A percentile compares a stretch with the other conserved stretches of the same genome.
Evolutionary conservation across 1,284 basidiomycete species (phyloP).

Genomic region (Ustilago nuda): DNA sequence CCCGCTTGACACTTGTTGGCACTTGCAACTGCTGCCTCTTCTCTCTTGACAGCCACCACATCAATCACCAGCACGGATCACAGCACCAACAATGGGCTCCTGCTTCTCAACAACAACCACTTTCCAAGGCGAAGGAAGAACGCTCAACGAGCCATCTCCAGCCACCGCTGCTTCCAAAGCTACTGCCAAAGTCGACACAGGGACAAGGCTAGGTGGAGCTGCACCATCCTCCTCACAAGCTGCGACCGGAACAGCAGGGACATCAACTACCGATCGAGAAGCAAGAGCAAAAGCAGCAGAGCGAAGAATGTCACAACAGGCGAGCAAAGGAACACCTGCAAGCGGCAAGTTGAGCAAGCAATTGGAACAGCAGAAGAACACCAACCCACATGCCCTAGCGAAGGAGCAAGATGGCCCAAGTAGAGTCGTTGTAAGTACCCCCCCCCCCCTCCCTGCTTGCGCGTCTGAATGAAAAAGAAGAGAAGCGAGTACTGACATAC

Average conservation of each 20-base stretch:
- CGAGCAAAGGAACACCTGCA: slow-evolving; percentile 23
- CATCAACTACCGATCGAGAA: slow-evolving; percentile 25
- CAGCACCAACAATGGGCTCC: slow-evolving; percentile 27
- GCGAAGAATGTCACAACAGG: slow-evolving; percentile 25
- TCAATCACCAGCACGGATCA: not conserved
- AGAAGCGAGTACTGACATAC: not conserved
- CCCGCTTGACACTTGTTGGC: not conserved
- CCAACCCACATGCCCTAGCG: slow-evolving; percentile 10
- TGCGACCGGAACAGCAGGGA: not conserved
- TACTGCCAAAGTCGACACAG: slow-evolving; percentile 2
- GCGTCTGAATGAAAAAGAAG: not conserved
- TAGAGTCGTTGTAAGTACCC: slow-evolving; percentile 41
- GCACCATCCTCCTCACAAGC: slow-evolving; percentile 2
- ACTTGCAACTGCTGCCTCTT: not conserved
- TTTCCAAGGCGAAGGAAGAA: slow-evolving; percentile 34
- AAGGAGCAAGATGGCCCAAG: slow-evolving; percentile 17
- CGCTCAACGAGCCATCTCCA: slow-evolving; percentile 13
- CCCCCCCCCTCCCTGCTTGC: not conserved
- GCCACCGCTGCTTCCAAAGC: not conserved
- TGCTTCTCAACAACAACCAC: slow-evolving; percentile 30
- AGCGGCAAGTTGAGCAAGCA: slow-evolving; percentile 41
- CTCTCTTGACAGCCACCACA: not conserved
- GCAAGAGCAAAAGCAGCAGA: slow-evolving; percentile 43
- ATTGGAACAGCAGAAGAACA: slow-evolving; percentile 23
- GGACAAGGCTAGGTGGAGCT: slow-evolving; percentile 18